Evolutionary conservation across 2,329 filamentous ascomycete species (phyloP).

Genomic region (Penicillium sp.): DNA sequence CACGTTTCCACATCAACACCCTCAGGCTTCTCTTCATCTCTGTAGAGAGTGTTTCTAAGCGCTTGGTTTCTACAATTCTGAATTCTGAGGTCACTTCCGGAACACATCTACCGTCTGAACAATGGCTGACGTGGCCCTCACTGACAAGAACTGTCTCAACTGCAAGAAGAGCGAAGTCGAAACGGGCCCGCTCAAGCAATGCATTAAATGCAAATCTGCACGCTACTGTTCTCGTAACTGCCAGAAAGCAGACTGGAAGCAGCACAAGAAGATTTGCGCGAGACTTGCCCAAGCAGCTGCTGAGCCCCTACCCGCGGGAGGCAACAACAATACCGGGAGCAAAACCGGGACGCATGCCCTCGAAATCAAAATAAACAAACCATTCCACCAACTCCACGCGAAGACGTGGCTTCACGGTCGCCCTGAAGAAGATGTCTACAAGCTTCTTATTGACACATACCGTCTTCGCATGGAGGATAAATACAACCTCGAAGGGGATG

Average conservation of each 20-base stretch:
- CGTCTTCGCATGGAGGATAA: conserved; percentile 38
- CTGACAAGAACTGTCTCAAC: no score
- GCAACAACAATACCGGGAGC: neutral
- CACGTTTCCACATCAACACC: no score
- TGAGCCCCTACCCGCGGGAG: neutral
- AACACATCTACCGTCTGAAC: no score
- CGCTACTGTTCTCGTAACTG: conserved; percentile 56
- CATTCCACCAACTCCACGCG: conserved; percentile 38
- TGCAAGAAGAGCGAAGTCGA: neutral
- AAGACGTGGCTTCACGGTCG: conserved; percentile 48
- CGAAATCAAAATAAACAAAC: neutral
- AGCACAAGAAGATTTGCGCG: conserved; percentile 49
- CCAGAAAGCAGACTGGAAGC: conserved; percentile 54
- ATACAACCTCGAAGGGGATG: neutral
- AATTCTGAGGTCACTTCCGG: no score
- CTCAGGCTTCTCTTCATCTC: no score
- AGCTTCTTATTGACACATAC: conserved; percentile 51
- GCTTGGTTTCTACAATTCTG: no score
- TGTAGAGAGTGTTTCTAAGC: no score
- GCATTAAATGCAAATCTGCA: neutral
- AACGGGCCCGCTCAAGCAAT: neutral
- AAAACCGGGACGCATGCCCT: neutral
- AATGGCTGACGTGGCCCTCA: no score
- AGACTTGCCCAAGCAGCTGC: conserved; percentile 18
- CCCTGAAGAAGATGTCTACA: conserved; percentile 47